Evolutionary conservation across 306 rosid species (phyloP).

Genomic region (Cicer bijugum): DNA sequence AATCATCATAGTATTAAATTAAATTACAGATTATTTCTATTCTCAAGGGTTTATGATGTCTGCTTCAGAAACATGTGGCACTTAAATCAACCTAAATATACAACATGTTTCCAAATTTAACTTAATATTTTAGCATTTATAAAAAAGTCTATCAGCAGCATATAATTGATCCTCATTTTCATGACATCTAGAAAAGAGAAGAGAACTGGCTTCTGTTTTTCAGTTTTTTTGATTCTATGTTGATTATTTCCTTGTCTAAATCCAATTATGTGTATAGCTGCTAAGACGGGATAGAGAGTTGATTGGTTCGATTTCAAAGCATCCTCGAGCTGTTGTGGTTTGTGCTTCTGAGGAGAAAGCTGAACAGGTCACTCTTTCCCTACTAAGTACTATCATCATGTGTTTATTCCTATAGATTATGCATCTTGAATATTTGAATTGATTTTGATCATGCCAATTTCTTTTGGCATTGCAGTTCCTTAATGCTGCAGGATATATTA

Average conservation of each 20-base stretch:
- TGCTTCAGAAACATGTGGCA: background rate
- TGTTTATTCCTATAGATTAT: conserved; percentile 13
- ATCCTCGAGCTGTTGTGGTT: conserved; percentile 75
- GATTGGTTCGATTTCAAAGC: conserved; percentile 61
- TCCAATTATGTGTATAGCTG: conserved; percentile 51
- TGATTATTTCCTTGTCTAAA: conserved; percentile 14
- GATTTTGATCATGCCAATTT: conserved; percentile 37
- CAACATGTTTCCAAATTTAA: background rate
- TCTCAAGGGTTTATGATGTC: background rate
- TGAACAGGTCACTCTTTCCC: conserved; percentile 58
- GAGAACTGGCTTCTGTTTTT: background rate
- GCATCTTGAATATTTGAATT: conserved; percentile 30
- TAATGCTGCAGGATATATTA: conserved; percentile 72
- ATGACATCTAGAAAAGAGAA: background rate
- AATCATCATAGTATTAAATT: background rate
- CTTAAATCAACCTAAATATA: background rate
- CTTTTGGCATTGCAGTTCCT: conserved; percentile 61
- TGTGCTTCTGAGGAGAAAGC: conserved; percentile 88
- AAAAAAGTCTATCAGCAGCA: background rate
- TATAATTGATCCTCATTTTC: conserved; percentile 9
- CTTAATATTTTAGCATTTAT: background rate
- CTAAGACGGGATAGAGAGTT: conserved; percentile 63
- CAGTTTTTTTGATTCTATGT: conserved; percentile 11
- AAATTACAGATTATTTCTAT: background rate
- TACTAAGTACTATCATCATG: background rate